Conservation (phyloP, 805 yeast genomes). For the Lipomyces spencermartinsiae region DNA sequence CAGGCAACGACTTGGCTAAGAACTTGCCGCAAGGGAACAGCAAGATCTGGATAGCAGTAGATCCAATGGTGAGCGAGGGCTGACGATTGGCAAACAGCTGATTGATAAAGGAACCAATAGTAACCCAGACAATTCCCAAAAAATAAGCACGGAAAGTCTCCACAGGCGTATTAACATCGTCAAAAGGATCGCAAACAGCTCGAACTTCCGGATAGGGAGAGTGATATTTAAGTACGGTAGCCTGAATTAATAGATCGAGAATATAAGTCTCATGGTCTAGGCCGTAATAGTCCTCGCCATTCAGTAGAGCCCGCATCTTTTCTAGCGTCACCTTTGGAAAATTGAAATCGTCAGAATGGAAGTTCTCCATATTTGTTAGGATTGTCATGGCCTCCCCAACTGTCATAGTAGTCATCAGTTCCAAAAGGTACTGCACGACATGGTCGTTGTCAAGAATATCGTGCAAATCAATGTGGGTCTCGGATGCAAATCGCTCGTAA, state of each 20-base stretch:
- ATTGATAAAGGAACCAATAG: slow-evolving; percentile 66
- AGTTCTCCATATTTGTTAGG: background rate
- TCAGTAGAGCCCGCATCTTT: slow-evolving; percentile 6
- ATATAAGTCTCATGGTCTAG: slow-evolving; percentile 9
- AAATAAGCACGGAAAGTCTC: slow-evolving; percentile 63
- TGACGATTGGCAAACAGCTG: slow-evolving; percentile 61
- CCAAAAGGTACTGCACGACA: slow-evolving; percentile 50
- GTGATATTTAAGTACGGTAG: slow-evolving; percentile 18
- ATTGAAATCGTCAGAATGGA: slow-evolving; percentile 14
- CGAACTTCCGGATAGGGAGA: slow-evolving; percentile 70
- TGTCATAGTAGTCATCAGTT: slow-evolving; percentile 44
- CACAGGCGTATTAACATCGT: slow-evolving; percentile 54
- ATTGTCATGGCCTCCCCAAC: slow-evolving; percentile 48
- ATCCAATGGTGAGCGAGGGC: slow-evolving; percentile 62
- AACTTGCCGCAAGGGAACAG: slow-evolving; percentile 64
- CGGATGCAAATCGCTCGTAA: slow-evolving; percentile 18
- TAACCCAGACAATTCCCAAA: slow-evolving; percentile 58
- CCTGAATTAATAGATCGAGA: slow-evolving; percentile 16
- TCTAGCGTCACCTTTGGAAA: slow-evolving; percentile 2
- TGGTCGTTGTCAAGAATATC: slow-evolving; percentile 21
- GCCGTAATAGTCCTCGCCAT: slow-evolving; percentile 33
- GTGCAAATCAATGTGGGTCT: slow-evolving; percentile 21
- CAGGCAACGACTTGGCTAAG: slow-evolving; percentile 18
- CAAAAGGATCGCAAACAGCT: slow-evolving; percentile 65
- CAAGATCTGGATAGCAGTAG: slow-evolving; percentile 69